Base-by-base conservation (phyloP, 2,329 filamentous ascomycete genomes). In the Fusarium tjaetaba region DNA sequence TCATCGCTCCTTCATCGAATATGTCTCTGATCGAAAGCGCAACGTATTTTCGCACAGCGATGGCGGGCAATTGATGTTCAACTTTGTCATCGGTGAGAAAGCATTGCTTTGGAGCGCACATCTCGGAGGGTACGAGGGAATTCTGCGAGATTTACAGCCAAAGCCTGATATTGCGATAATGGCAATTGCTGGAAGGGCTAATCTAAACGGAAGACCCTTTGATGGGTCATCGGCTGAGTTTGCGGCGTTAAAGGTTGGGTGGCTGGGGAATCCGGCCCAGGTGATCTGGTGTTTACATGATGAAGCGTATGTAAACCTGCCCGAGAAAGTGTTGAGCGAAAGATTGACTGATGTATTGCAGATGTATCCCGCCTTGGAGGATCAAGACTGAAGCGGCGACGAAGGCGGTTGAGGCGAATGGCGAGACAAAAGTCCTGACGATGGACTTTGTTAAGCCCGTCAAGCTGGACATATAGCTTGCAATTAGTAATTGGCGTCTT, bases 221-320 rank as follows among this genome's bases (percentile, higher is more conserved):
- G 61, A 64, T 28, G 61, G 61, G 0, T 62, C 43, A 1, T 13
- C 61, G 2, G 61, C 61, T 20, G 61, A 51, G 7, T 62, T 64
- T 28, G 61, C 30, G 1, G 38, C 57, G 10, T n/a, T 32, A 38
- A 62, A 62, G 14, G 57, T 52, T 10, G 57, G 14, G 0, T 64
- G 45, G 61, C 3, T 64, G 7, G 57, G 57, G 11, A 43, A 20
- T 1, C 57, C 61, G 5, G 4, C 18, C 7, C 45, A 15, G 1
- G 30, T 64, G 5, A 52, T 64, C 1, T 62, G 61, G 57, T 64
- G 61, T 62, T 7, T 64, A 28, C 61, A 64, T 5, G 43, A 64
- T 11, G 61, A 64, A 43, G 38, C 61, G 61, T 64, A n/a, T 0
- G 56, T 42, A 42, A 8, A 4, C 13, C 3, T 22, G 13, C 20